Percentiles rank a stretch among this genome's conserved stretches.
phyloP scores from a whole-genome alignment of 345 rosid species.

The Syzygium aromaticum region DNA sequence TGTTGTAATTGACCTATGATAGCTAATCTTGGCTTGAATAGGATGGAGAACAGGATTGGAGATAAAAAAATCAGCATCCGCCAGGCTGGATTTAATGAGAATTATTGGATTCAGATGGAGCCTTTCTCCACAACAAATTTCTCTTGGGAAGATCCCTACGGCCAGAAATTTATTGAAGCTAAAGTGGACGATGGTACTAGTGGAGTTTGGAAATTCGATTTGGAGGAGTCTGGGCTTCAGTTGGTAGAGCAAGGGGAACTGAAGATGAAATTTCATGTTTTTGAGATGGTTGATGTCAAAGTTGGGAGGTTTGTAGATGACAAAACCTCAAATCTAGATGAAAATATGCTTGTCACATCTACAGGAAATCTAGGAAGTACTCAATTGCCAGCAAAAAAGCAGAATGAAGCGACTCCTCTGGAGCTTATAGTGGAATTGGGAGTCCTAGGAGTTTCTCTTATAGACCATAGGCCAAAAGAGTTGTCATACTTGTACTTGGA shows the following conservation, averaged over 20 bases:
- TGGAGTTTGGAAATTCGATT: conserved; percentile 47
- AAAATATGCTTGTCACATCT: conserved; percentile 25
- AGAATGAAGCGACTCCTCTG: conserved; percentile 32
- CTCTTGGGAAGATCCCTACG: conserved; percentile 97
- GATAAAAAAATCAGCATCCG: conserved; percentile 55
- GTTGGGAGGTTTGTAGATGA: conserved; percentile 59
- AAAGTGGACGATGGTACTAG: conserved; percentile 35
- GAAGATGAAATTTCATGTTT: conserved; percentile 52
- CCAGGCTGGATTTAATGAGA: conserved; percentile 84
- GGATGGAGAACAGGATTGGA: conserved; percentile 83
- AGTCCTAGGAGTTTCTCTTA: conserved; percentile 76
- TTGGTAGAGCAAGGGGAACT: conserved; percentile 31
- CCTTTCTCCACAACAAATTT: conserved; percentile 68
- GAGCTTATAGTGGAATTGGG: conserved; percentile 90
- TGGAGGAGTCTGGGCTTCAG: conserved; percentile 47
- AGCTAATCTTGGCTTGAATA: conserved; percentile 6
- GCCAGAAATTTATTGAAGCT: conserved; percentile 69
- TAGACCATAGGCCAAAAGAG: conserved; percentile 88
- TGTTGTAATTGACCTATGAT: background rate
- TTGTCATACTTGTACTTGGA: conserved; percentile 68
- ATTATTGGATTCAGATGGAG: conserved; percentile 58
- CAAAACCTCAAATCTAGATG: conserved; percentile 19
- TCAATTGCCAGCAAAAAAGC: conserved; percentile 23
- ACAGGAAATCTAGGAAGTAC: conserved; percentile 35
- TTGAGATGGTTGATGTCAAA: conserved; percentile 61